These are phyloP conservation scores for Xylariaceae sp. DNA, from an alignment of 2,329 filamentous ascomycete genomes.

Conservation along the genomic window DNA sequence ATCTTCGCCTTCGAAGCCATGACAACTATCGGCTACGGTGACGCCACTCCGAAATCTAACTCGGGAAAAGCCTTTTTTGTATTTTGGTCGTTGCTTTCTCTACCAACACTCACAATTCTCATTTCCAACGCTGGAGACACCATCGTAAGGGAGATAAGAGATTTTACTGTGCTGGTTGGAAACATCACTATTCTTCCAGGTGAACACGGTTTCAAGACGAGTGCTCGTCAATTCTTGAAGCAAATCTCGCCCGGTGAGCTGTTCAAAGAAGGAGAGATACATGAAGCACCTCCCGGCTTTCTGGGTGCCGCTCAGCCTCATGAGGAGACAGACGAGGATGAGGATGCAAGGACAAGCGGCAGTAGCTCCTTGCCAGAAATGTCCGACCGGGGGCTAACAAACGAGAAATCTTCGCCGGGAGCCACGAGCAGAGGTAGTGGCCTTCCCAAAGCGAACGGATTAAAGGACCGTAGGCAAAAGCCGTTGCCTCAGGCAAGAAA, in stretches of 20 bases:
- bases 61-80: slow-evolving; percentile 82
- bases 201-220: slow-evolving; percentile 45
- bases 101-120: slow-evolving; percentile 84
- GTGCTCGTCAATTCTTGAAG: slow-evolving; percentile 41
- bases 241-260: slow-evolving; percentile 41
- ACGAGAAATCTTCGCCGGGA: not conserved
- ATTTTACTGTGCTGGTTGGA: slow-evolving; percentile 53
- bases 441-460: not conserved
- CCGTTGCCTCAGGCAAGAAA: slow-evolving; percentile 9
- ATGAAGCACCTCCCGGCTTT: slow-evolving; percentile 40
- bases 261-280: slow-evolving; percentile 36
- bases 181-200: slow-evolving; percentile 59
- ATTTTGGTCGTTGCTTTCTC: slow-evolving; percentile 82
- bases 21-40: slow-evolving; percentile 84
- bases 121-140: slow-evolving; percentile 83
- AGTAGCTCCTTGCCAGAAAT: slow-evolving; percentile 25
- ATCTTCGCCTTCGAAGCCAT: slow-evolving; percentile 85
- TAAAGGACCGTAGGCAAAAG: not conserved
- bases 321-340: slow-evolving; percentile 20
- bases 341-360: slow-evolving; percentile 22
- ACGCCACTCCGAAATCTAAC: slow-evolving; percentile 71
- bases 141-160: slow-evolving; percentile 60
- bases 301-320: slow-evolving; percentile 34
- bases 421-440: not conserved
- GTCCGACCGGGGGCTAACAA: not conserved